Evolutionary conservation across 164 flowering plant species (phyloP), one percentile per base, ranked within the genome.

Genomic region (Amborella trichopoda): DNA sequence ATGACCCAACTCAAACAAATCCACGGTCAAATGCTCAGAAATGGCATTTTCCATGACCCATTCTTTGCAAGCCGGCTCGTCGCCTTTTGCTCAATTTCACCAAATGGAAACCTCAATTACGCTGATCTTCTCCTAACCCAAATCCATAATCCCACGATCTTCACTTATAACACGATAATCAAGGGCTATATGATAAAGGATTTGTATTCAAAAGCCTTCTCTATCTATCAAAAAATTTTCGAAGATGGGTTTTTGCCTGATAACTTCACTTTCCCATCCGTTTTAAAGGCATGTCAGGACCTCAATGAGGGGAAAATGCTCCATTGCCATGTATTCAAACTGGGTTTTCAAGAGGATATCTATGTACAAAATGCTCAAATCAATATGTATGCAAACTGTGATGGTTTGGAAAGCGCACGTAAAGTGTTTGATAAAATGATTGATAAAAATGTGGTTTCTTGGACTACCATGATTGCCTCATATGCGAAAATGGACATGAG

Each of bases 351-450:
- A 26, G 59, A 69, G 2, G 80, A 86, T 50, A 59, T 77, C 5
- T 91, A 79, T 68, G 95, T 90, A 14, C 50, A 60, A 40, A 90
- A 90, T 61, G 72, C 98, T 60, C 62, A 85, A 76, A 71, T 90
- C 0, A 83, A 91, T 3, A 90, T 86, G 98, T 83, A 83, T 62
- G 78, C 68, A 34, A 90, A 90, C 50, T 83, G 87, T 44, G 87
- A 87, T 0, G 76, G 76, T 64, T 44, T 75, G 45, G 16, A 4
- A 14, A 66, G 60, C 34, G 96, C 87, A 8, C 50, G 87, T 49
- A 28, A 65, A 48, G 9, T 80, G 63, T 91, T 91, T 60, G 90
- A 86, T 72, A 57, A 71, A 44, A 84, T 78, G 63, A 67, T 50
- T 27, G 52, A 1, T n/a, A 81, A 64, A 54, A 95, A 84, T 64